These are phyloP conservation scores for Boletus insuetus DNA, from an alignment of 768 basidiomycete species.

Conservation along the genomic window DNA sequence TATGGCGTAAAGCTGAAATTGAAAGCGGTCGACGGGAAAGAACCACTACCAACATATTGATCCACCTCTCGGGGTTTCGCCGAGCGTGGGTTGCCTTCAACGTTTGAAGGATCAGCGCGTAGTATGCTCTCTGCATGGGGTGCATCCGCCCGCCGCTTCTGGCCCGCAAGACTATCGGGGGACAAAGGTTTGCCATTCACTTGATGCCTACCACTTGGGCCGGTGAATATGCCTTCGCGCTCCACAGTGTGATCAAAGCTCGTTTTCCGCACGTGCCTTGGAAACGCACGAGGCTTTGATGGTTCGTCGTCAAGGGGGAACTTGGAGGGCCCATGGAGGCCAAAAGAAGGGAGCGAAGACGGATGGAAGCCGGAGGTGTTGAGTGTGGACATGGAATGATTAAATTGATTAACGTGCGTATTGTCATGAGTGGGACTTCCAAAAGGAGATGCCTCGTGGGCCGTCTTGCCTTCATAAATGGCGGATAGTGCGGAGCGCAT, in stretches of 20 bases:
- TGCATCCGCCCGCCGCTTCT: conserved; percentile 79
- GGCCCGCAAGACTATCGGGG: conserved; percentile 62
- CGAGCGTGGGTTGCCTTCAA: conserved; percentile 37
- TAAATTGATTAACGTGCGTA: conserved; percentile 33
- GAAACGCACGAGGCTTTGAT: conserved; percentile 55
- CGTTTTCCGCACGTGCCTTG: conserved; percentile 87
- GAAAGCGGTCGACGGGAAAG: conserved; percentile 69
- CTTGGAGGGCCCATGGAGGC: conserved; percentile 56
- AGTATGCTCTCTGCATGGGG: conserved; percentile 78
- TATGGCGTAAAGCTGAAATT: conserved; percentile 71
- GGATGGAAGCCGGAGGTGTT: conserved; percentile 56
- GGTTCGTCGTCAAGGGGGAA: conserved; percentile 31
- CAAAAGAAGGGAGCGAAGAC: conserved; percentile 71
- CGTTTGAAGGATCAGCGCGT: conserved; percentile 69
- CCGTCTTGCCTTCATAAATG: conserved; percentile 45
- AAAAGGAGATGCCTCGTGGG: conserved; percentile 35
- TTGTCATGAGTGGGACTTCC: conserved; percentile 34
- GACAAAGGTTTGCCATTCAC: conserved; percentile 74
- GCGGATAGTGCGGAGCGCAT: conserved; percentile 44
- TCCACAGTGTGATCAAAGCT: conserved; percentile 92
- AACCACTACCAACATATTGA: conserved; percentile 38
- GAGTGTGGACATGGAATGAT: conserved; percentile 39
- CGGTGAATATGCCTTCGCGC: conserved; percentile 57
- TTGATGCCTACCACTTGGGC: conserved; percentile 69
- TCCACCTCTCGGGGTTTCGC: conserved; percentile 37